Base-by-base conservation (phyloP, 1,139 yeast species). In the Taphrina communis region DNA sequence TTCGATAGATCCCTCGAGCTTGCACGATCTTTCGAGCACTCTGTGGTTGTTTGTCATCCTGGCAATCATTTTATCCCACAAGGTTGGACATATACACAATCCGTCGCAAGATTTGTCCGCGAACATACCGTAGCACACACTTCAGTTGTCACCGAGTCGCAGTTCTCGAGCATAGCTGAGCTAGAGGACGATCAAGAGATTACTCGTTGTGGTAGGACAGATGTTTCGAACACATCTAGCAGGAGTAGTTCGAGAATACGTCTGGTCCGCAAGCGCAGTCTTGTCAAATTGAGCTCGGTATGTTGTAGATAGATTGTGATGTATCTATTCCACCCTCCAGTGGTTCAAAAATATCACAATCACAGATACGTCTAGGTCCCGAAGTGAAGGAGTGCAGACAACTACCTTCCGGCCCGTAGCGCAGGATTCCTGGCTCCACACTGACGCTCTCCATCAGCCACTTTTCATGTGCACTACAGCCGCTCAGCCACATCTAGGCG, bases 11-110 rank as follows among this genome's bases (percentile, higher is more conserved):
- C 88, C 0, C 79, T 85, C 78, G 79, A 82, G 0, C 79, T 93
- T 53, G 87, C 82, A 73, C 83, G 89, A 14, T 77, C 82, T 1
- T 85, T 88, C 73, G 79, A 80, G 60, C 80, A 79, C 6, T 79
- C 77, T 1, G 38, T 57, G 12, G 72, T 87, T 52, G 75, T 89
- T 72, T 85, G 82, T 71, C 97, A 90, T 76, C 89, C 93, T 1
- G 96, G 96, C 50, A 95, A 96, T 0, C 97, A 90, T 76, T 90
- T 87, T 76, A 93, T 90, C 14, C 97, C 97, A 17, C 65, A 52
- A 19, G 62, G 60, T 25, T 58, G 61, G 35, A n/a, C 48, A 36
- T 69, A 65, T 48, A 56, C 63, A 39, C 48, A 51, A 21, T 56
- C 55, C 14, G 56, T 68, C 25, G 42, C 41, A 11, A 63, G 58